A percentile compares a stretch with the other conserved stretches of the same genome.
Evolutionary conservation across 2,329 filamentous ascomycete species (phyloP).

Genomic region (Colletotrichum horii): DNA sequence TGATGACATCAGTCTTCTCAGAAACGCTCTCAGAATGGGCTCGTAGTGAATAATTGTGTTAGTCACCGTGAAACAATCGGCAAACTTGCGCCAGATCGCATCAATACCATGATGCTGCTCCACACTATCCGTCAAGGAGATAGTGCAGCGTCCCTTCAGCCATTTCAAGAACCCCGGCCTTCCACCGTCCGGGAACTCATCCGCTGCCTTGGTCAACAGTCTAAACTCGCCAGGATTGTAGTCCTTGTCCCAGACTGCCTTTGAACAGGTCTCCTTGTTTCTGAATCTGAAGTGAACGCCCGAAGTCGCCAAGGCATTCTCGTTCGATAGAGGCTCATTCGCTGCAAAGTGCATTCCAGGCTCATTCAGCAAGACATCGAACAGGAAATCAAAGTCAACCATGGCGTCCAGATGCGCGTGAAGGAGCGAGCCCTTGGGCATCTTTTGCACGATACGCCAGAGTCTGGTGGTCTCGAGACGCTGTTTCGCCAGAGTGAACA

Average conservation of each 20-base stretch:
- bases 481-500: slow-evolving; percentile 79
- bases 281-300: slow-evolving; percentile 63
- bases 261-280: slow-evolving; percentile 38
- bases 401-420: slow-evolving; percentile 85
- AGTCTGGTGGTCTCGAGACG: slow-evolving; percentile 78
- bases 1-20: slow-evolving; percentile 68
- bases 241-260: slow-evolving; percentile 60
- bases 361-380: slow-evolving; percentile 69
- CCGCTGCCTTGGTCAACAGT: slow-evolving; percentile 61
- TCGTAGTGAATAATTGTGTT: slow-evolving; percentile 79
- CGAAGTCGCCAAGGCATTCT: slow-evolving; percentile 53
- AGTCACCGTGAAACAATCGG: slow-evolving; percentile 70
- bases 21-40: slow-evolving; percentile 76
- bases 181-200: slow-evolving; percentile 72
- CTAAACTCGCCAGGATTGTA: slow-evolving; percentile 65
- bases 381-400: slow-evolving; percentile 77
- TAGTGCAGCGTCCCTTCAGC: slow-evolving; percentile 71
- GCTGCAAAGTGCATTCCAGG: slow-evolving; percentile 71
- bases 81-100: slow-evolving; percentile 79
- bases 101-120: slow-evolving; percentile 80
- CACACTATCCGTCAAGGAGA: slow-evolving; percentile 72
- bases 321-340: slow-evolving; percentile 56
- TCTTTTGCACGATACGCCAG: slow-evolving; percentile 76
- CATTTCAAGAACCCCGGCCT: slow-evolving; percentile 71
- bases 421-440: slow-evolving; percentile 82